These are phyloP conservation scores for Fusarium pseudoanthophilum DNA, from an alignment of 2,329 filamentous ascomycete genomes.

Conservation along the genomic window DNA sequence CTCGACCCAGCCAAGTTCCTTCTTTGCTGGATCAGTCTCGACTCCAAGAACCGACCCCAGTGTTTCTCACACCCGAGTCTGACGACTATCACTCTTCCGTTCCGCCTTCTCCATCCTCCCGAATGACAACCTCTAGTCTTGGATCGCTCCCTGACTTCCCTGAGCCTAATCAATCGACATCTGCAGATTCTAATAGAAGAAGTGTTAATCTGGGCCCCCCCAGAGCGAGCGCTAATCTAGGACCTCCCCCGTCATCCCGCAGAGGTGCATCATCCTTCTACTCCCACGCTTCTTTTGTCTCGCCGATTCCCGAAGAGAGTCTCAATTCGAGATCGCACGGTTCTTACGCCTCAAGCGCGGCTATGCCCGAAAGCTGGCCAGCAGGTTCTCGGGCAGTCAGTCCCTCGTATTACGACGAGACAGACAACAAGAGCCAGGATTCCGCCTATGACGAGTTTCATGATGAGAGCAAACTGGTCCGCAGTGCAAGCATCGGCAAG, in stretches of 20 bases:
- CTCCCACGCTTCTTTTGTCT: slow-evolving; percentile 73
- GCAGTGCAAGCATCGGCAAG: slow-evolving; percentile 71
- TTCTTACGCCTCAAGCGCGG: slow-evolving; percentile 78
- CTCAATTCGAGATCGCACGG: slow-evolving; percentile 66
- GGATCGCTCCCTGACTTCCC: slow-evolving; percentile 71
- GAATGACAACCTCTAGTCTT: slow-evolving; percentile 63
- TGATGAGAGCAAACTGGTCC: slow-evolving; percentile 68
- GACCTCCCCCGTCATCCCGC: slow-evolving; percentile 69
- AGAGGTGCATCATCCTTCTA: slow-evolving; percentile 73
- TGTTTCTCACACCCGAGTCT: slow-evolving; percentile 53
- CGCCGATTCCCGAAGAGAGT: slow-evolving; percentile 80
- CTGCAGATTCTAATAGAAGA: slow-evolving; percentile 52
- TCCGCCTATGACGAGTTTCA: slow-evolving; percentile 59
- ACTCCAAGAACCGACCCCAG: slow-evolving; percentile 65
- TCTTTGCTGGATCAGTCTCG: slow-evolving; percentile 67
- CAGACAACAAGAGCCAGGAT: slow-evolving; percentile 56
- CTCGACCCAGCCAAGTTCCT: slow-evolving; percentile 68
- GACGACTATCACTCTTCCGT: slow-evolving; percentile 55
- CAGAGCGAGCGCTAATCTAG: slow-evolving; percentile 64
- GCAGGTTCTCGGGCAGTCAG: slow-evolving; percentile 58
- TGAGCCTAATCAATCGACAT: slow-evolving; percentile 50
- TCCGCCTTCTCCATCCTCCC: slow-evolving; percentile 60
- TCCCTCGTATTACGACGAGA: slow-evolving; percentile 62
- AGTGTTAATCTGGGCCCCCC: slow-evolving; percentile 59
- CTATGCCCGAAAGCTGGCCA: slow-evolving; percentile 76